Conservation (phyloP, 2,329 filamentous ascomycete genomes). For the Sporothrix protearum region DNA sequence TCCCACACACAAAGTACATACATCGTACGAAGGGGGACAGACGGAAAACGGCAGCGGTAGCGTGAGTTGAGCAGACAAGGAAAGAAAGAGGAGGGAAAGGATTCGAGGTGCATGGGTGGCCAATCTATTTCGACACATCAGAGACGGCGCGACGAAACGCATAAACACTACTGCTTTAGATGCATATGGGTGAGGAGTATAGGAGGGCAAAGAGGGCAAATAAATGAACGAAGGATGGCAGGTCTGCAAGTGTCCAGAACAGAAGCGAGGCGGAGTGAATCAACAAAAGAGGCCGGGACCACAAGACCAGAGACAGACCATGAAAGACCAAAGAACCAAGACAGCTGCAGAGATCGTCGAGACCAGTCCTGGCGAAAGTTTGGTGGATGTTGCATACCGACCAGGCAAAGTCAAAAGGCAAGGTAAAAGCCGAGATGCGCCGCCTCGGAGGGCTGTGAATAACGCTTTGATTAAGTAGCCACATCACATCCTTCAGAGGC, state of each 20-base stretch:
- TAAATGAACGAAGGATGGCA: background rate
- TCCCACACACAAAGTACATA: background rate
- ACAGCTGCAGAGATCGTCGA: background rate
- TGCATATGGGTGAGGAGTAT: background rate
- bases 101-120: background rate
- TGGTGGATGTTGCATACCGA: background rate
- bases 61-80: background rate
- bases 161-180: conserved; percentile 14
- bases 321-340: background rate
- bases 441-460: background rate
- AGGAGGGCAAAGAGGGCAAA: background rate
- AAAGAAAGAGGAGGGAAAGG: background rate
- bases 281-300: background rate
- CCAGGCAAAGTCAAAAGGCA: background rate
- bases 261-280: background rate
- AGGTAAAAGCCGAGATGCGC: background rate
- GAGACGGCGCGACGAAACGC: background rate
- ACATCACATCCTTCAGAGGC: background rate
- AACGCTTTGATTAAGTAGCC: background rate
- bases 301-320: background rate
- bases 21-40: background rate
- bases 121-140: background rate
- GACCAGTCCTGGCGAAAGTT: background rate
- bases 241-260: background rate
- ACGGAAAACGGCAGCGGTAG: conserved; percentile 2